phyloP scores from a whole-genome alignment of 805 yeast genomes.

The Osmozyma mogii region DNA sequence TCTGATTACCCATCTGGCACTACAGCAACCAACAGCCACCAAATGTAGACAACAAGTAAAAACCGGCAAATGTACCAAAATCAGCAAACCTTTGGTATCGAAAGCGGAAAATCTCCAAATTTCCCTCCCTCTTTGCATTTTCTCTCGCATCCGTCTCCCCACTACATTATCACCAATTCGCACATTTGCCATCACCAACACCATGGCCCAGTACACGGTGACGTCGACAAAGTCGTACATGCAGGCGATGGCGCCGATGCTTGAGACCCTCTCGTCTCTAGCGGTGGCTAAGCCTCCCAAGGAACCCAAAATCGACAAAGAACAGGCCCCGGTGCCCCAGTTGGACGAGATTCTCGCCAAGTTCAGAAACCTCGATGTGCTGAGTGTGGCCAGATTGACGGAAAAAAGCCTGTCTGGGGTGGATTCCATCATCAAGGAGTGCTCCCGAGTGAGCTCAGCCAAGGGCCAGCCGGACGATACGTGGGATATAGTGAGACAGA shows the following conservation, averaged over 20 bases:
- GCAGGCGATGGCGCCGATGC: constrained; percentile 71
- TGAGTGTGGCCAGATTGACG: constrained; percentile 1
- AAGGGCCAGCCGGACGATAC: constrained; percentile 26
- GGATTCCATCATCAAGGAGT: constrained; percentile 20
- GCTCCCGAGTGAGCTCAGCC: constrained; percentile 24
- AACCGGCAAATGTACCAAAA: too few relatives aligned
- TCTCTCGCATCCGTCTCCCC: background rate
- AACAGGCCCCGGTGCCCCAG: constrained; percentile 18
- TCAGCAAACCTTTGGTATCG: too few relatives aligned
- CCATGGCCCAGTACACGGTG: constrained; percentile 37
- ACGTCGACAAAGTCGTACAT: constrained; percentile 67
- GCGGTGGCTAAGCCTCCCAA: constrained; percentile 10
- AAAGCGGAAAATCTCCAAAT: too few relatives aligned
- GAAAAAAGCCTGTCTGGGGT: too few relatives aligned
- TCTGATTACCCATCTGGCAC: too few relatives aligned
- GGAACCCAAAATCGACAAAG: constrained; percentile 33
- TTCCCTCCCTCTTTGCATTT: background rate
- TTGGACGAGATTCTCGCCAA: constrained; percentile 10
- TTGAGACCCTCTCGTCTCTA: constrained; percentile 32
- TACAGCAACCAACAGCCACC: too few relatives aligned
- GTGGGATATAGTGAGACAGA: constrained; percentile 20
- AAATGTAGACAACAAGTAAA: too few relatives aligned
- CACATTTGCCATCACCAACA: background rate
- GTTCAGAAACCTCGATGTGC: background rate
- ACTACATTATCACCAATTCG: background rate